Conservation (phyloP, 2,329 filamentous ascomycete species). For the Balansia obtecta region DNA sequence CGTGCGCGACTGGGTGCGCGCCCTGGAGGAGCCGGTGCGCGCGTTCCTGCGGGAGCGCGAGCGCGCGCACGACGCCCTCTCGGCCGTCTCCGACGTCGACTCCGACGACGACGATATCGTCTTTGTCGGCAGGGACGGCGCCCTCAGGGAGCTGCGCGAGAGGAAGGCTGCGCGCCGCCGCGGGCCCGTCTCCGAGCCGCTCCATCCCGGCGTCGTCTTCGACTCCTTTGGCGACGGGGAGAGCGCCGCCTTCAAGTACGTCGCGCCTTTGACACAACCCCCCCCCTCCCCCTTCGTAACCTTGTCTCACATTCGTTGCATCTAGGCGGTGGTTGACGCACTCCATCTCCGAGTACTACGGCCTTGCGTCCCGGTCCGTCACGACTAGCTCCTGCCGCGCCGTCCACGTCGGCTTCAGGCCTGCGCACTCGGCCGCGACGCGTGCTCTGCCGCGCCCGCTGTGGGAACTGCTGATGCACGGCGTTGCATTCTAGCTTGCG, state of each 20-base stretch:
- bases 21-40: constrained; percentile 74
- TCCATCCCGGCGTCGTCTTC: constrained; percentile 59
- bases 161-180: constrained; percentile 32
- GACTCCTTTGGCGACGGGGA: constrained; percentile 67
- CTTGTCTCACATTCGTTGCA: background rate
- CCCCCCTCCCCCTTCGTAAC: too few relatives aligned
- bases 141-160: constrained; percentile 30
- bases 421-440: constrained; percentile 17
- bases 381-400: constrained; percentile 61
- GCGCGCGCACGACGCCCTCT: background rate
- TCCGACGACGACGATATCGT: constrained; percentile 74
- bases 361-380: constrained; percentile 71
- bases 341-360: constrained; percentile 85
- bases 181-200: constrained; percentile 43
- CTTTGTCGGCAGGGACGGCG: constrained; percentile 64
- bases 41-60: constrained; percentile 49
- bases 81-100: constrained; percentile 25
- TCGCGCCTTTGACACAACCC: constrained; percentile 17
- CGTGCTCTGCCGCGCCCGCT: constrained; percentile 44
- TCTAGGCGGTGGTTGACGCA: constrained; percentile 81
- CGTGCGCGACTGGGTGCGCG: constrained; percentile 67
- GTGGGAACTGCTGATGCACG: constrained; percentile 47
- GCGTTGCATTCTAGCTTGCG: too few relatives aligned
- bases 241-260: constrained; percentile 70
- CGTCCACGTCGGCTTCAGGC: constrained; percentile 67